Percentiles rank a stretch among this genome's conserved stretches.
Conservation (phyloP, 306 rosid genomes). For the Malus fusca region DNA sequence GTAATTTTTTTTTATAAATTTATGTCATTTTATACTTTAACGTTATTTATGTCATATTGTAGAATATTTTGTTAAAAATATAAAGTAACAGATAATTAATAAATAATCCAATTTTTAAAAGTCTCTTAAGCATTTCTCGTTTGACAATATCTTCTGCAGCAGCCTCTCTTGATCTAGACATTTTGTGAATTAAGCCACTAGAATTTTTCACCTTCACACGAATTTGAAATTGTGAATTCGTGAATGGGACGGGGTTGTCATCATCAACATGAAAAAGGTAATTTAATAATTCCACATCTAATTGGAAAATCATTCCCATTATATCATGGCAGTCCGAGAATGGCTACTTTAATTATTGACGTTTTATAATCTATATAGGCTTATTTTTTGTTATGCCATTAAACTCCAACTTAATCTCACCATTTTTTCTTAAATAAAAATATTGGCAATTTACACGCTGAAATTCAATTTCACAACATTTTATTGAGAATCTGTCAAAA, state of each 20-base stretch:
- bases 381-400: too few species aligned
- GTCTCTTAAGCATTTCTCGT: too few species aligned
- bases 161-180: not conserved
- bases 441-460: too few species aligned
- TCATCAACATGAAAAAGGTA: conserved; percentile 5
- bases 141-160: not conserved
- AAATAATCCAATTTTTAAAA: rapidly evolving
- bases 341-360: not conserved
- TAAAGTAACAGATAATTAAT: too few species aligned
- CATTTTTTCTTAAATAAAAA: too few species aligned
- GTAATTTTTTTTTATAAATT: too few species aligned
- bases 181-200: not conserved
- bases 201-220: not conserved
- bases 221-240: not conserved
- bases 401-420: too few species aligned
- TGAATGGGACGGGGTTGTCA: not conserved
- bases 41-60: rapidly evolving
- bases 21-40: too few species aligned
- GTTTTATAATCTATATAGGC: not conserved
- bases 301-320: not conserved
- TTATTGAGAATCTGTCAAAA: too few species aligned
- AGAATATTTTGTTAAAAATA: rapidly evolving
- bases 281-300: not conserved
- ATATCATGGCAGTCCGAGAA: not conserved
- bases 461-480: too few species aligned